Base-by-base conservation (phyloP, 306 rosid species). In the Quillaja saponaria region DNA sequence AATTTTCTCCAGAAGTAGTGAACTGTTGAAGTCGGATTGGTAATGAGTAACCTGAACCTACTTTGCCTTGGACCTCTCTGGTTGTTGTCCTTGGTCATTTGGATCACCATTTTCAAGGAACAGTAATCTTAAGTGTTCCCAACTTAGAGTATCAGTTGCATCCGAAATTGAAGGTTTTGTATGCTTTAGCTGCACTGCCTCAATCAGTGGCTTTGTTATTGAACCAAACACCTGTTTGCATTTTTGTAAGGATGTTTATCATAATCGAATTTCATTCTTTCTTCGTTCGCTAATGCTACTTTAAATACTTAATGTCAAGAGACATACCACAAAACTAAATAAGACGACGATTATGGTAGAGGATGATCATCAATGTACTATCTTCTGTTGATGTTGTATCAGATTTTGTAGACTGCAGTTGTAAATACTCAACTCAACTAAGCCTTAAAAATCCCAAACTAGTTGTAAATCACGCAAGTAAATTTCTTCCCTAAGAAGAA, bases 1-100 rank as follows among this genome's bases (percentile, higher is more conserved):
- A 91, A 84, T 72, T 80, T 85, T 48, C 96, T 78, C 97, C 97
- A 91, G 10, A 67, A 80, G 68, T 78, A 71, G 68, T 91, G 97
- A 19, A 80, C 85, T 0, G 97, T 81, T 6, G 53, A 58, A 34
- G 83, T 53, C 3, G 96, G 95, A 62, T 84, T 13, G 7, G 75
- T 67, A 1, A 83, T 61, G 16, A 87, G 68, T 72, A 76, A 55
- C 10, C 87, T 54, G 0, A 87, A 55, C 60, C 82, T 63, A 38
- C 80, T 68, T 51, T 57, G 50, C 69, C 66, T 68, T 3, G 49
- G 66, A 19, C 5, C 4, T 7, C 52, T 31, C 31, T 60, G 49
- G 37, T 38, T 13, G 55, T 42, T 53, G 59, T n/a, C 61, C 68
- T 61, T 73, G 80, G 54, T 78, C 72, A 21, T 60, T 42, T 4